Evolutionary conservation across 768 basidiomycete species (phyloP).

Genomic region (Boletus rubroflammeus): DNA sequence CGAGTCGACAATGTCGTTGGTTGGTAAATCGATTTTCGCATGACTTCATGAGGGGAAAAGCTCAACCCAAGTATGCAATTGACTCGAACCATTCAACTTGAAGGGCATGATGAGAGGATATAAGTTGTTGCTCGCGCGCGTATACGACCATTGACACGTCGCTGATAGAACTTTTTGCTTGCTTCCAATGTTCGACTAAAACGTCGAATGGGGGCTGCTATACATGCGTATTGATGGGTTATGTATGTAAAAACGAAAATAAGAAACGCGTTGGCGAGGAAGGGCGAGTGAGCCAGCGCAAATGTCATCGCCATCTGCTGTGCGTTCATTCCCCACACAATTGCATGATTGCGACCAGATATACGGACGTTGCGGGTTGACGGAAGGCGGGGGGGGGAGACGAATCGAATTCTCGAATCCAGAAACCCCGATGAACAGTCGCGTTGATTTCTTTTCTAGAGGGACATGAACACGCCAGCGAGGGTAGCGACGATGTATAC

Average conservation of each 20-base stretch:
- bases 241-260: neutral
- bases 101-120: too few relatives aligned
- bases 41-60: too few relatives aligned
- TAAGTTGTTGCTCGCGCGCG: too few relatives aligned
- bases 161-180: neutral
- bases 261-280: neutral
- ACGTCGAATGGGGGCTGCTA: neutral
- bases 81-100: too few relatives aligned
- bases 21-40: too few relatives aligned
- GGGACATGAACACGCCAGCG: constrained; percentile 6
- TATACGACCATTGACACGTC: too few relatives aligned
- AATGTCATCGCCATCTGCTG: neutral
- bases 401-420: neutral
- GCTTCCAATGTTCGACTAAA: too few relatives aligned
- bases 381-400: neutral
- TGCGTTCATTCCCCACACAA: neutral
- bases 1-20: too few relatives aligned
- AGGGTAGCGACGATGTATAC: constrained; percentile 9
- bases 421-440: too few relatives aligned
- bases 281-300: neutral
- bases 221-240: neutral
- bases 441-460: constrained; percentile 2
- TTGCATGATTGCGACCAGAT: neutral
- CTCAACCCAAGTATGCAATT: too few relatives aligned
- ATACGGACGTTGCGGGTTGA: neutral